Evolutionary conservation across 352 stramenopile genomes (phyloP).

Genomic region (Saprolegnia parasitica): DNA sequence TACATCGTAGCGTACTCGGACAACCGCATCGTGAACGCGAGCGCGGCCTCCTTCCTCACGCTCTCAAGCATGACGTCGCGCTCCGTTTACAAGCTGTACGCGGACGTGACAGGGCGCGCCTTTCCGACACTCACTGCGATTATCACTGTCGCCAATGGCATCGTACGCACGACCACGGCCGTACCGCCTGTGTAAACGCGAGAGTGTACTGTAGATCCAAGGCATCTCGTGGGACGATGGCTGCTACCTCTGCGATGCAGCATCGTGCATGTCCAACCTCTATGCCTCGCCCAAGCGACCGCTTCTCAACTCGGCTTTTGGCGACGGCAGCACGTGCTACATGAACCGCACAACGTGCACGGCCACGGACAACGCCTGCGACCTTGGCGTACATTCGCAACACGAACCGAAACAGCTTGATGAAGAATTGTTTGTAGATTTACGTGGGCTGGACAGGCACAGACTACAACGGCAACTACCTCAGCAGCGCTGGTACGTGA

Average conservation of each 20-base stretch:
- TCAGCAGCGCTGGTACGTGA: conserved; percentile 42
- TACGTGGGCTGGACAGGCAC: conserved; percentile 79
- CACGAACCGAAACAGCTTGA: not conserved
- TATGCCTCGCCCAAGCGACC: conserved; percentile 51
- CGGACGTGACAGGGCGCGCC: conserved; percentile 39
- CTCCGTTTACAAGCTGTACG: conserved; percentile 72
- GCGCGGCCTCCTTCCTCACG: conserved; percentile 48
- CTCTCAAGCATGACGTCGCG: conserved; percentile 64
- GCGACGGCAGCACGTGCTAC: conserved; percentile 66
- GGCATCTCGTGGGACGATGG: conserved; percentile 79
- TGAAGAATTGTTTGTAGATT: conserved; percentile 38
- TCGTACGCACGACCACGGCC: conserved; percentile 29
- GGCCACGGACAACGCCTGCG: conserved; percentile 38
- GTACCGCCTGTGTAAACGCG: not conserved
- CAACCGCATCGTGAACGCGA: conserved; percentile 47
- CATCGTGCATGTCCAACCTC: conserved; percentile 62
- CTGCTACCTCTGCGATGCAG: conserved; percentile 63
- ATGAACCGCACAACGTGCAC: conserved; percentile 37
- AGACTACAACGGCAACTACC: conserved; percentile 70
- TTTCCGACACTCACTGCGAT: conserved; percentile 76
- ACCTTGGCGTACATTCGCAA: conserved; percentile 14
- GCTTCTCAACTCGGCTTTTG: conserved; percentile 39
- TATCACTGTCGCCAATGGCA: conserved; percentile 72
- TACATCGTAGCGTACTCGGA: conserved; percentile 57
- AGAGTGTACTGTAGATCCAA: conserved; percentile 38